These are phyloP conservation scores for Massospora cicadina DNA, from an alignment of 371 early-diverging fungal species.

Conservation along the genomic window DNA sequence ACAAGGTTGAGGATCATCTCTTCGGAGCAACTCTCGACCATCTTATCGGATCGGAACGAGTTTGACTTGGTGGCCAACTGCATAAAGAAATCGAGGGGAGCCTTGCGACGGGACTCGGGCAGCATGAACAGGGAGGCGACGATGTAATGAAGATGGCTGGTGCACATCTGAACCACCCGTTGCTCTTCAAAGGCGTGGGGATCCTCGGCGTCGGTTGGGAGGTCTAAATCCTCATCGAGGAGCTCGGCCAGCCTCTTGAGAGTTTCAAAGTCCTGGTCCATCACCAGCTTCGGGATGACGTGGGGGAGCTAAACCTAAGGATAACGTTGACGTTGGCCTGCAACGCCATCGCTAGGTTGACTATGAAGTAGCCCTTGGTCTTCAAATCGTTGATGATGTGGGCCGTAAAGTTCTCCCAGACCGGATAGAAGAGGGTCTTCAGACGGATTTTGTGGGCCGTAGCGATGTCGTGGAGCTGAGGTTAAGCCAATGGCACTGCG, in stretches of 20 bases:
- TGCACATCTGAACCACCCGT: neutral
- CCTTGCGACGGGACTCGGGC: neutral
- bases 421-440: neutral
- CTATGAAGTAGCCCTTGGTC: neutral
- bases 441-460: neutral
- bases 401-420: neutral
- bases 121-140: neutral
- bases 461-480: neutral
- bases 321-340: neutral
- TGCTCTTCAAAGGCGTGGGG: neutral
- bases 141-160: neutral
- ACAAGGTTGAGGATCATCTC: neutral
- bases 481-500: neutral
- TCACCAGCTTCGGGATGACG: neutral
- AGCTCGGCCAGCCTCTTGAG: neutral
- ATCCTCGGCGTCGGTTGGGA: too few relatives aligned
- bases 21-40: neutral
- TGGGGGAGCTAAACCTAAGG: neutral
- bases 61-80: neutral
- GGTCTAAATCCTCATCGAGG: neutral
- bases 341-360: neutral
- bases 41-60: neutral
- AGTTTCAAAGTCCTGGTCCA: neutral
- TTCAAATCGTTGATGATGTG: neutral
- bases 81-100: neutral